Percentiles rank a stretch among this genome's conserved stretches.
Conservation (phyloP, 2,329 filamentous ascomycete genomes). For the Amauroascus niger region DNA sequence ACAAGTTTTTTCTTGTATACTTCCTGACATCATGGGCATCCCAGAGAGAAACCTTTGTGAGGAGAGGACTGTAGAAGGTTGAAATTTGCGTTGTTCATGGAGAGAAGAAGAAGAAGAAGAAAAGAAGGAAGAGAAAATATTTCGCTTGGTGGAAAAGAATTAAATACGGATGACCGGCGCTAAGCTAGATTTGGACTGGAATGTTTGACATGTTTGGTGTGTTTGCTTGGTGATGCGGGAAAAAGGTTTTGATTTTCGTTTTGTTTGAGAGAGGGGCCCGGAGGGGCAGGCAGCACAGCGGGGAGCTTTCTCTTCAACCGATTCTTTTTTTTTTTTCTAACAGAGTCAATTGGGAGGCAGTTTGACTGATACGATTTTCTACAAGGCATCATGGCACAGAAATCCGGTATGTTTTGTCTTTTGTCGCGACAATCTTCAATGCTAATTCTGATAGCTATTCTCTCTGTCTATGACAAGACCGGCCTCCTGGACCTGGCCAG, state of each 20-base stretch:
- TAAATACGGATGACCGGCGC: slow-evolving; percentile 3
- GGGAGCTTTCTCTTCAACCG: too few relatives aligned
- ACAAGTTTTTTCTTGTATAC: slow-evolving; percentile 30
- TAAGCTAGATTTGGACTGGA: not conserved
- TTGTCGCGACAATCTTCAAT: not conserved
- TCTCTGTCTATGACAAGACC: slow-evolving; percentile 99
- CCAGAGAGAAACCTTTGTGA: slow-evolving; percentile 41
- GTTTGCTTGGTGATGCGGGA: not conserved
- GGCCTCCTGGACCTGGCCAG: slow-evolving; percentile 87
- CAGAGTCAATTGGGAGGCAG: too few relatives aligned
- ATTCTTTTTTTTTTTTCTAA: too few relatives aligned
- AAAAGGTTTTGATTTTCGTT: too few relatives aligned
- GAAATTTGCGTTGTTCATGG: slow-evolving; percentile 50
- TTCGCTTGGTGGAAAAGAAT: slow-evolving; percentile 16
- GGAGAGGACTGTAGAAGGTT: slow-evolving; percentile 48
- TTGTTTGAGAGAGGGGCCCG: too few relatives aligned
- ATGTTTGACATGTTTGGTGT: slow-evolving; percentile 6
- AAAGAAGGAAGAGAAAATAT: slow-evolving; percentile 22
- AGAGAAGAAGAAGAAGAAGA: slow-evolving; percentile 27
- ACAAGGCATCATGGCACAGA: slow-evolving; percentile 36
- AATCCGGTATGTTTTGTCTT: slow-evolving; percentile 30
- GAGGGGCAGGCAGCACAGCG: too few relatives aligned
- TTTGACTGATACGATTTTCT: too few relatives aligned
- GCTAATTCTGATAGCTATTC: slow-evolving; percentile 54
- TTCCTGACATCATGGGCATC: slow-evolving; percentile 47